These are phyloP conservation scores for Pelargonium hybrid DNA, from an alignment of 441 rosid genomes.

Conservation along the genomic window DNA sequence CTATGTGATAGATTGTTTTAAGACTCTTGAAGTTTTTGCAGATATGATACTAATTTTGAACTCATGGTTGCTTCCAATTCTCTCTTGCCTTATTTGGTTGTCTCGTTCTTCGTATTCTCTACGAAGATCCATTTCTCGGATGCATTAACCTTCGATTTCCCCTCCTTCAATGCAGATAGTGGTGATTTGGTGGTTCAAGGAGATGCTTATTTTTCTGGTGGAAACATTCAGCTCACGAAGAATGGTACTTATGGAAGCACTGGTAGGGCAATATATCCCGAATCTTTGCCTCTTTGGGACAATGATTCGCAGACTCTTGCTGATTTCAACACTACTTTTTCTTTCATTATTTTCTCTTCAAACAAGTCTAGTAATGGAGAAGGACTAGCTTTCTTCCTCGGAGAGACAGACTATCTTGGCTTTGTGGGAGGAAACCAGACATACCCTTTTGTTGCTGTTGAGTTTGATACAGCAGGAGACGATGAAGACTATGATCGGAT, in stretches of 20 bases:
- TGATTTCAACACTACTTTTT: conserved; percentile 34
- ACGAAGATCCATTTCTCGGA: not conserved
- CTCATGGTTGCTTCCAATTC: too few species aligned
- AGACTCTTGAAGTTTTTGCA: too few species aligned
- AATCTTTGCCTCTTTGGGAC: conserved; percentile 14
- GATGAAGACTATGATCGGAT: conserved; percentile 21
- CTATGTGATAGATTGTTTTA: too few species aligned
- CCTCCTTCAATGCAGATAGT: not conserved
- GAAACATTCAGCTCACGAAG: not conserved
- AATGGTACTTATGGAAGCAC: not conserved
- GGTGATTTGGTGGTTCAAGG: not conserved
- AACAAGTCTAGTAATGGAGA: conserved; percentile 15
- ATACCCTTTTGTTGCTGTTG: conserved; percentile 27
- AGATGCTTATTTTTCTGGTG: not conserved
- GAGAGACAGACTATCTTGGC: conserved; percentile 26
- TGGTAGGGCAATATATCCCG: not conserved
- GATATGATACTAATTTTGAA: not conserved
- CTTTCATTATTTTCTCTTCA: conserved; percentile 28
- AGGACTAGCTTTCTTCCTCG: conserved; percentile 44
- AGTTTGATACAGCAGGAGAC: conserved; percentile 34
- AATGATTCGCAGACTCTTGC: conserved; percentile 22
- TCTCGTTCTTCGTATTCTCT: not conserved
- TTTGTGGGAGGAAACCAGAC: conserved; percentile 30
- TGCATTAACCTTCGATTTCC: not conserved
- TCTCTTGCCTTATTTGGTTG: conserved; percentile 17